These are phyloP conservation scores for Helotiales sp. DNA, from an alignment of 2,329 filamentous ascomycete genomes.

Conservation along the genomic window DNA sequence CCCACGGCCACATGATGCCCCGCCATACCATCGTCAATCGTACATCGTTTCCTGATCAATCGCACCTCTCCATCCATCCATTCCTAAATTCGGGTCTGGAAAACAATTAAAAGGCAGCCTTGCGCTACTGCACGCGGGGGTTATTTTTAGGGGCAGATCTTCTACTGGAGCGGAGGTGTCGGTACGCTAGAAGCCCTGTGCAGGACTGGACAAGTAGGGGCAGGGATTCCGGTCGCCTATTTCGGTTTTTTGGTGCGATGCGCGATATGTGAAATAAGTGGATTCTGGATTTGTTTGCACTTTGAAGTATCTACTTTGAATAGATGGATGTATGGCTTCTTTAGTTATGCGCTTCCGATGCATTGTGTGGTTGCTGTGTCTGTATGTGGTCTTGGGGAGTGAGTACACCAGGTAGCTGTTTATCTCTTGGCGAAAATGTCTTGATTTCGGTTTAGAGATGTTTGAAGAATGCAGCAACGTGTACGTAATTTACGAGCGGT, in stretches of 20 bases:
- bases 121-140: conserved; percentile 14
- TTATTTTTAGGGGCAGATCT: conserved; percentile 12
- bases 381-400: not conserved
- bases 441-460: not conserved
- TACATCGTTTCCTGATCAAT: conserved; percentile 3
- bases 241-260: conserved; percentile 2
- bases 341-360: not conserved
- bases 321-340: not conserved
- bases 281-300: not conserved
- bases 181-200: conserved; percentile 7
- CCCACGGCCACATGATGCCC: no score
- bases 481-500: not conserved
- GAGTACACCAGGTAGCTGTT: not conserved
- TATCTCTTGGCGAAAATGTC: not conserved
- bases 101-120: conserved; percentile 6
- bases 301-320: not conserved
- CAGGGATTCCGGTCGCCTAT: not conserved
- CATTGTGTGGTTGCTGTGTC: not conserved
- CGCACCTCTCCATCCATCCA: not conserved
- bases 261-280: not conserved
- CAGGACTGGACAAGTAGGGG: not conserved
- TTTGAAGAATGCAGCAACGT: not conserved
- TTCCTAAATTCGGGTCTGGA: not conserved
- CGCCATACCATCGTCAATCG: no score
- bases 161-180: not conserved